phyloP scores from a whole-genome alignment of 2,329 filamentous ascomycete genomes.

The Fulvia fulva region DNA sequence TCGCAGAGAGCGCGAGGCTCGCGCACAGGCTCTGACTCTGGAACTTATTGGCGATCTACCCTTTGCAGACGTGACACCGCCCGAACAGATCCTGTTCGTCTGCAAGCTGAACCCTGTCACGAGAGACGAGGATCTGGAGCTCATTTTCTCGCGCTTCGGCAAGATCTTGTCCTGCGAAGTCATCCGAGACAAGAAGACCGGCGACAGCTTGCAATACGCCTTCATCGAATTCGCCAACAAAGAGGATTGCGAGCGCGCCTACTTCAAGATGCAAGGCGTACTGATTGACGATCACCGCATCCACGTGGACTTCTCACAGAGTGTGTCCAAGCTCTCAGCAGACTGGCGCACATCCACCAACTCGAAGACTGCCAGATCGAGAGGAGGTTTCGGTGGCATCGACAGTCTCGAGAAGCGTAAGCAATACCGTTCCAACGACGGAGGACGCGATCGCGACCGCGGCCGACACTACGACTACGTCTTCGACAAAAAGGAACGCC shows the following conservation, averaged over 20 bases:
- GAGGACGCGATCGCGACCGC: conserved; percentile 33
- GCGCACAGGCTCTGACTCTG: conserved; percentile 87
- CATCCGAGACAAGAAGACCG: conserved; percentile 87
- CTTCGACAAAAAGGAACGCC: conserved; percentile 60
- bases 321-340: conserved; percentile 79
- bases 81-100: conserved; percentile 95
- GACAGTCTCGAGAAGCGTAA: conserved; percentile 81
- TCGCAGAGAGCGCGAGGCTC: conserved; percentile 82
- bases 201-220: conserved; percentile 92
- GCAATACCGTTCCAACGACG: conserved; percentile 71
- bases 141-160: conserved; percentile 96
- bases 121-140: conserved; percentile 84
- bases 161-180: conserved; percentile 94
- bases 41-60: conserved; percentile 98
- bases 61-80: conserved; percentile 94
- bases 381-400: conserved; percentile 87
- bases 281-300: conserved; percentile 96
- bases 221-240: conserved; percentile 97
- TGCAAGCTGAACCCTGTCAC: conserved; percentile 98
- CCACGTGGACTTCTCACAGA: conserved; percentile 98
- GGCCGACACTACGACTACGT: conserved; percentile 70
- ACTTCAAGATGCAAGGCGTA: conserved; percentile 98
- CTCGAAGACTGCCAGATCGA: conserved; percentile 63
- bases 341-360: conserved; percentile 85
- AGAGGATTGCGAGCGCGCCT: conserved; percentile 86